Evolutionary conservation across 495 filamentous ascomycete genomes (phyloP), one percentile per base, ranked within the genome.

Genomic region (Cudoniella acicularis): DNA sequence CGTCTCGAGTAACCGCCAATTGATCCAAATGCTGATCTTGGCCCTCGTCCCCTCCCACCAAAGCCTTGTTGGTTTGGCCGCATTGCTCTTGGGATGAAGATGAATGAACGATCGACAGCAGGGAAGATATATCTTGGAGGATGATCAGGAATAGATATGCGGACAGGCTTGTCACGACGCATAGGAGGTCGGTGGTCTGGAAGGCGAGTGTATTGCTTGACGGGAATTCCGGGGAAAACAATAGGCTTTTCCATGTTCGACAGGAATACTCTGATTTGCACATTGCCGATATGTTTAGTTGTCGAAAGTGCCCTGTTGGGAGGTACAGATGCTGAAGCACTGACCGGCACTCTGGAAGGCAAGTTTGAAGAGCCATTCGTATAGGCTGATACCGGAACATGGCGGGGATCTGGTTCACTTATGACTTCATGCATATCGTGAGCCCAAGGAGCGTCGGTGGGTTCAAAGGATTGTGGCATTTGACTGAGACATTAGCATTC

Each of bases 361-460:
- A 67, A 62, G 13, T 69, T 65, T 16, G 70, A 64, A 62, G 63
- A 70, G 48, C 71, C 71, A 63, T 73, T 73, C 57, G 64, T 63
- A 61, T 77, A 75, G 61, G 70, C 72, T 54, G 72, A 73, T 58
- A 49, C 36, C n/a, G 61, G 64, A 20, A 40, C 17, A 56, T 60
- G 57, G 52, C 61, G 61, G 61, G 52, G 43, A 30, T 47, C 50
- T 2, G 59, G 59, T 43, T 81, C 72, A 51, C 81, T 79, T 40
- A 93, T 84, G 17, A 84, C 84, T 50, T 97, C 92, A 72, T 98
- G 94, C 74, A 98, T 89, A 74, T 98, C 94, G 68, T 98, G 94
- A 56, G 88, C 79, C 94, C 94, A 98, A 30, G 82, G 87, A 11
- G 86, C 82, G 70, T 87, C 87, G 9, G 85, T 82, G 26, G 79